Evolutionary conservation across 352 stramenopile genomes (phyloP).

Genomic region (Peronosclerospora sorghi): DNA sequence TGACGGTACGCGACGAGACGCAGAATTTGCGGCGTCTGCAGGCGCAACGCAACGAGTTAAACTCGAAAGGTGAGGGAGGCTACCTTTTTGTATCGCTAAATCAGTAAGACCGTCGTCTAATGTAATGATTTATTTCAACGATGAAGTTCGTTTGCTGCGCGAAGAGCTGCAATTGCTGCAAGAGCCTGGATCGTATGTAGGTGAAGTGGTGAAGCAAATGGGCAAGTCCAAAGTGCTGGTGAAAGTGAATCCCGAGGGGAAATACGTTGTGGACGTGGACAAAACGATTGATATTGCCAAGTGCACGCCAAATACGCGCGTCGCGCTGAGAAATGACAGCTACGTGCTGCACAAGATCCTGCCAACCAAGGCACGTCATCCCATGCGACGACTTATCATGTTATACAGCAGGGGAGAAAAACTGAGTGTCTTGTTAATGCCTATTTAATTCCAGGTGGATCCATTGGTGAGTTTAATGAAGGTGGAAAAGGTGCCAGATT

Average conservation of each 20-base stretch:
- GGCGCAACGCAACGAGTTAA: slow-evolving; percentile 98
- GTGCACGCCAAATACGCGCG: slow-evolving; percentile 97
- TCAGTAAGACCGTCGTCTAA: too few species aligned
- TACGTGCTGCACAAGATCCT: slow-evolving; percentile 99
- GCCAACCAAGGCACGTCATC: slow-evolving; percentile 86
- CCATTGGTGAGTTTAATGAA: slow-evolving; percentile 91
- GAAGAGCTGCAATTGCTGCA: slow-evolving; percentile 98
- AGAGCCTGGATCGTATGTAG: slow-evolving; percentile 97
- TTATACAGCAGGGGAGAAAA: too few species aligned
- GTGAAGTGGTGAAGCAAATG: slow-evolving; percentile 99
- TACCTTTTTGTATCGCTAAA: too few species aligned
- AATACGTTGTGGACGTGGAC: slow-evolving; percentile 99
- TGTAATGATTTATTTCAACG: too few species aligned
- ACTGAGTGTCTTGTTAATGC: too few species aligned
- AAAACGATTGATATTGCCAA: slow-evolving; percentile 94
- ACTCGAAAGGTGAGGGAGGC: slow-evolving; percentile 90
- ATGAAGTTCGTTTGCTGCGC: slow-evolving; percentile 90
- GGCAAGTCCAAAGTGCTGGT: slow-evolving; percentile 99
- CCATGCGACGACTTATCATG: background rate
- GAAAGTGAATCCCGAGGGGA: slow-evolving; percentile 98
- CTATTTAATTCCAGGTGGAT: slow-evolving; percentile 39
- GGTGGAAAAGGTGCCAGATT: slow-evolving; percentile 99
- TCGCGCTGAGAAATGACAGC: slow-evolving; percentile 98
- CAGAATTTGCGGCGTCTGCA: slow-evolving; percentile 96
- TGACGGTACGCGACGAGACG: slow-evolving; percentile 90